A percentile compares a stretch with the other conserved stretches of the same genome.
Evolutionary conservation across 345 rosid species (phyloP).

Genomic region (Arabis hirsuta): DNA sequence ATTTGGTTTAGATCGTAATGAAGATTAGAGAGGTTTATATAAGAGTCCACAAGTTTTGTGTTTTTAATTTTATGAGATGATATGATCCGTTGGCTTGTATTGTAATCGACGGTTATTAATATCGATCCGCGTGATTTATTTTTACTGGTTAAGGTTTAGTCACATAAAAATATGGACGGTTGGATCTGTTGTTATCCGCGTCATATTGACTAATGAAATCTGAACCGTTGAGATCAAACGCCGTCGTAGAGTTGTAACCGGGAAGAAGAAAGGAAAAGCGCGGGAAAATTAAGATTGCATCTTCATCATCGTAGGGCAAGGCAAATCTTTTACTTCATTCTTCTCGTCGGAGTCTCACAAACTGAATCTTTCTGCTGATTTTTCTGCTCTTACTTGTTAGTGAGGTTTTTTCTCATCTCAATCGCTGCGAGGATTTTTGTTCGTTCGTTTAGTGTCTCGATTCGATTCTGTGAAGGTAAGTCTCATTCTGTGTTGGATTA

Average conservation of each 20-base stretch:
- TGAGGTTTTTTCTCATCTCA: too few species aligned
- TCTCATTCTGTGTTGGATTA: too few species aligned
- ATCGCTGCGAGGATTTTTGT: too few species aligned
- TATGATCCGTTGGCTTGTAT: constrained; percentile 25
- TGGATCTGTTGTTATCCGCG: not conserved
- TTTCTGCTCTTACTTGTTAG: too few species aligned
- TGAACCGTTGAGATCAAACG: constrained; percentile 18
- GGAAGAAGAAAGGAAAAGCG: constrained; percentile 4
- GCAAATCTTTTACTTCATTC: too few species aligned
- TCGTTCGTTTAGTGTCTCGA: too few species aligned
- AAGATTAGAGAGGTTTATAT: constrained; percentile 3
- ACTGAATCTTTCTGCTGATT: too few species aligned
- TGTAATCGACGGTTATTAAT: constrained; percentile 20
- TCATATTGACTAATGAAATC: not conserved
- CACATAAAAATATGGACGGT: not conserved
- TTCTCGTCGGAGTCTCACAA: too few species aligned
- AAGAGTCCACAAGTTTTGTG: constrained; percentile 17
- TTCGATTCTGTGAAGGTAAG: too few species aligned
- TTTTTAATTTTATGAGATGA: not conserved
- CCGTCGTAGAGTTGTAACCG: not conserved
- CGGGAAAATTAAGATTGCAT: constrained; percentile 21
- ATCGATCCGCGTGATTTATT: constrained; percentile 10
- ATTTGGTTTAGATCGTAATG: not conserved
- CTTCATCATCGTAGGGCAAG: too few species aligned
- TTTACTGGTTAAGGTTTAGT: not conserved